Evolutionary conservation across 306 rosid genomes (phyloP).

Genomic region (Trifolium subterraneum): DNA sequence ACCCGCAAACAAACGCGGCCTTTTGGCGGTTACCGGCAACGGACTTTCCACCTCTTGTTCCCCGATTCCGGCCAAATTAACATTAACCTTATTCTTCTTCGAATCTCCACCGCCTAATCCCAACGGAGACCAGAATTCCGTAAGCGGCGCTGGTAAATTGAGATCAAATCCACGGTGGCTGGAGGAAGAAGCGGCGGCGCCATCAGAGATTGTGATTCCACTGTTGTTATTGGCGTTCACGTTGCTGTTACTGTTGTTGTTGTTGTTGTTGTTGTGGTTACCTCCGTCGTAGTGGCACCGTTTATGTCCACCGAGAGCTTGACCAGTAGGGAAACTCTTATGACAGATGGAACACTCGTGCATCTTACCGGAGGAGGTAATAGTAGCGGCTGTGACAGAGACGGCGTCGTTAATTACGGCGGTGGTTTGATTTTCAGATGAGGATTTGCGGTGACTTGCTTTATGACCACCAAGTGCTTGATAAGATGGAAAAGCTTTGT

Average conservation of each 20-base stretch:
- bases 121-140: conserved; percentile 61
- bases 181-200: conserved; percentile 58
- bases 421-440: conserved; percentile 31
- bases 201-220: conserved; percentile 56
- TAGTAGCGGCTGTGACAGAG: conserved; percentile 1
- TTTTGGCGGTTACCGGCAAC: conserved; percentile 58
- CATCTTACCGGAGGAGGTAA: conserved; percentile 37
- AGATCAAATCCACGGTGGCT: conserved; percentile 72
- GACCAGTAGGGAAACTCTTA: conserved; percentile 84
- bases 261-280: conserved; percentile 14
- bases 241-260: conserved; percentile 19
- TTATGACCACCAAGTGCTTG: conserved; percentile 98
- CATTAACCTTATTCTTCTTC: conserved; percentile 19
- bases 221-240: conserved; percentile 45
- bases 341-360: conserved; percentile 91
- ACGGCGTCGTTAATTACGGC: conserved; percentile 34
- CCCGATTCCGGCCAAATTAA: conserved; percentile 10
- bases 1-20: conserved; percentile 55
- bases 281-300: conserved; percentile 95
- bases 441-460: conserved; percentile 85
- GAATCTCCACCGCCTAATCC: conserved; percentile 27
- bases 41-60: conserved; percentile 95
- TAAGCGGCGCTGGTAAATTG: conserved; percentile 75
- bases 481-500: conserved; percentile 76
- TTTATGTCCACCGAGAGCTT: conserved; percentile 96